Evolutionary conservation across 2,329 filamentous ascomycete genomes (phyloP), one percentile per base, ranked within the genome.

Genomic region (Clarireedia homoeocarpa): DNA sequence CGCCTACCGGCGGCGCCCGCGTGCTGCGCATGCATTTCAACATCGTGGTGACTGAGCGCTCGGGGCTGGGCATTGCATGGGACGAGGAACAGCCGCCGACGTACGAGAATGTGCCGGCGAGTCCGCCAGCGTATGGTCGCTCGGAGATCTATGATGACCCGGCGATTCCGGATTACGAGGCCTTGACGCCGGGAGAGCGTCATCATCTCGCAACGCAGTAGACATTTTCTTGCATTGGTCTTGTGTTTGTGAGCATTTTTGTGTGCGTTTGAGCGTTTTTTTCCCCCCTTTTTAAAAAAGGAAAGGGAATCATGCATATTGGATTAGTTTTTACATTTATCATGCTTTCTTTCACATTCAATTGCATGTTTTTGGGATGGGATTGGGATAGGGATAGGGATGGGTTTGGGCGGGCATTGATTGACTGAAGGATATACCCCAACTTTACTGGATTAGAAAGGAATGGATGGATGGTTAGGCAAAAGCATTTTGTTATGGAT

Each of bases 31-130:
- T 96, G 81, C 89, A 95, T 70, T 97, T 96, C 75, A 83, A 82
- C 65, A 78, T 94, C 53, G 77, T 84, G 56, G 79, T 97, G 55
- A 96, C 91, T 4, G 92, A 96, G 72, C 91, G 92, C 89, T 96
- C 67, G 20, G 92, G 92, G 17, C 81, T 96, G 69, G 91, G 92
- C 51, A 91, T 99, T 65, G 89, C 88, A 64, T 99, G 94, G 92
- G 92, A 97, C 65, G 92, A 96, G 72, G 92, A 99, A 75, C 85
- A 89, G 67, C 92, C 92, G 12, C 92, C 92, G 0, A 82, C 95
- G 63, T 99, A 99, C 73, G 87, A 94, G 71, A 90, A 97, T 68
- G 91, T 97, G 44, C 91, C 92, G 0, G 85, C 84, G 2, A 90
- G 86, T 65, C 92, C 92, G 49, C 92, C 92, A 0, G 79, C 77